A percentile compares a stretch with the other conserved stretches of the same genome.
phyloP scores from a whole-genome alignment of 2,329 filamentous ascomycete genomes.

The Macroventuria anomochaeta region DNA sequence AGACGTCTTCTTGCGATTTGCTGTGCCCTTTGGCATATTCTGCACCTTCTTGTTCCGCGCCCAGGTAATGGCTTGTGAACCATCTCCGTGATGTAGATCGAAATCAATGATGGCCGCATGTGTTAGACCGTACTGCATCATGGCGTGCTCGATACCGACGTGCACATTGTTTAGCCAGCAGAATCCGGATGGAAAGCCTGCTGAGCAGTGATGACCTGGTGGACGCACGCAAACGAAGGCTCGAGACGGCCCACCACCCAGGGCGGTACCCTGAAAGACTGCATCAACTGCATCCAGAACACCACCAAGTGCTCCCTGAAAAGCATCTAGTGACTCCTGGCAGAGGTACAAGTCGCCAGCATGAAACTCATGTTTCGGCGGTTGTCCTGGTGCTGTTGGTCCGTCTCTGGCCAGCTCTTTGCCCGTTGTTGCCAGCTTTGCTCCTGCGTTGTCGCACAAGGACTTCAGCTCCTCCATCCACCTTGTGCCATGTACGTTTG shows the following conservation, averaged over 20 bases:
- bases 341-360: slow-evolving; percentile 92
- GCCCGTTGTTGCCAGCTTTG: slow-evolving; percentile 75
- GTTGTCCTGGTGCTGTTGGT: slow-evolving; percentile 44
- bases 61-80: slow-evolving; percentile 95
- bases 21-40: slow-evolving; percentile 70
- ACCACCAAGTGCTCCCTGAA: slow-evolving; percentile 90
- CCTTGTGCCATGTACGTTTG: slow-evolving; percentile 85
- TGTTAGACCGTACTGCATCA: slow-evolving; percentile 82
- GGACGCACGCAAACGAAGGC: slow-evolving; percentile 93
- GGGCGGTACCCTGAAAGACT: slow-evolving; percentile 67
- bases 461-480: slow-evolving; percentile 92
- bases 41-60: slow-evolving; percentile 78
- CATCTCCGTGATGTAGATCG: slow-evolving; percentile 57
- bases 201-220: slow-evolving; percentile 94
- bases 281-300: slow-evolving; percentile 92
- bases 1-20: slow-evolving; percentile 78
- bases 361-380: slow-evolving; percentile 73
- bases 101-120: slow-evolving; percentile 76
- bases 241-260: slow-evolving; percentile 65
- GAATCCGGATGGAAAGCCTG: slow-evolving; percentile 88
- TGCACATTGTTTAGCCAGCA: slow-evolving; percentile 99
- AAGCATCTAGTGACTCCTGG: slow-evolving; percentile 80
- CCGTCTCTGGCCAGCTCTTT: slow-evolving; percentile 74
- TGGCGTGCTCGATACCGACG: slow-evolving; percentile 91
- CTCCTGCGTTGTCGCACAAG: slow-evolving; percentile 83